Base-by-base conservation (phyloP, 257 asterid genomes). In the Cinchona pubescens region DNA sequence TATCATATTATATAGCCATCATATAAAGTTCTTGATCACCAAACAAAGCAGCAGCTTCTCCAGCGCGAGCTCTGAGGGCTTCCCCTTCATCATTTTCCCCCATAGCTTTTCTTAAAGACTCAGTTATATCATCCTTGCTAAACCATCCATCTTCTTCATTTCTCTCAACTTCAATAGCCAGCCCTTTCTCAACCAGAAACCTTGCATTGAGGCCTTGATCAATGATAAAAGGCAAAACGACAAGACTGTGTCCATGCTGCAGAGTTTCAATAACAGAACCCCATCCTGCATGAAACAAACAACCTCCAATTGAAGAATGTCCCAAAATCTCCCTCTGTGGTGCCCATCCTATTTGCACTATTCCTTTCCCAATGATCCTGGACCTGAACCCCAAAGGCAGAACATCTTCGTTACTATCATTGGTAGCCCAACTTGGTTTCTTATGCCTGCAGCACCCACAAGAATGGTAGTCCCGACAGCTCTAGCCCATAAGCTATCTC, bases 241-340 rank as follows among this genome's bases (percentile, higher is more conserved):
- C 70, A 4, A 86, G 75, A 7, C 48, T 13, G 40, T 78, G 79
- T 0, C 88, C 88, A 15, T 77, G 67, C 0, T 63, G 76, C 78
- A 87, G 13, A n/a, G 62, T 37, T 55, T 82, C 88, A 14, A 81
- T 29, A 2, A 76, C 64, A 27, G 90, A 82, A n/a, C 82, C 81
- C 80, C 81, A 69, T 2, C 90, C 88, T 19, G 67, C 82, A 21
- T 84, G 86, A 35, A 66, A 74, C 65, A 83, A 53, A 0, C 74
- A 76, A 0, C 83, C 83, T 9, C 85, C 82, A 42, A 83, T 32
- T 0, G 88, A 69, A 67, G 85, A 80, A 40, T 86, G 90, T 43
- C 72, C 86, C 0, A 86, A 74, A 38, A 86, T 78, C 42, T 83
- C 86, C 86, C 74, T 75, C 69, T 86, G 90, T 0, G 85, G 86